Evolutionary conservation across 2,329 filamentous ascomycete species (phyloP).

Genomic region (Davidsoniella neocaledoniae): DNA sequence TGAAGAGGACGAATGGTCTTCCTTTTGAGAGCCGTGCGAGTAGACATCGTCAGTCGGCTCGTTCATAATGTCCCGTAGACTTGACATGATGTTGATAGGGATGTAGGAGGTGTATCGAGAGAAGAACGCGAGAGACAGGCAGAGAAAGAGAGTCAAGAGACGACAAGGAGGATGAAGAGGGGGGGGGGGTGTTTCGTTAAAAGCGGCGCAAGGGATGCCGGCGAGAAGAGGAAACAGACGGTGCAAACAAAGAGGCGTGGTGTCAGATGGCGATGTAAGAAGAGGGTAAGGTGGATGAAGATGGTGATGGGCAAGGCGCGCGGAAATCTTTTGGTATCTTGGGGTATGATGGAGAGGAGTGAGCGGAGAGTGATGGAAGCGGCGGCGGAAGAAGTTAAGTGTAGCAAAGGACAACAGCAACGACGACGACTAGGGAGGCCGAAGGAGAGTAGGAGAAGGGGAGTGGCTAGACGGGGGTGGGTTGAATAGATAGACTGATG

Average conservation of each 20-base stretch:
- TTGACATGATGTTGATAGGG: constrained; percentile 7
- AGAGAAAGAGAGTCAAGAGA: neutral
- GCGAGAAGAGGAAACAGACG: neutral
- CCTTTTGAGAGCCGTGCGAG: constrained; percentile 8
- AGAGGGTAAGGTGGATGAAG: no score
- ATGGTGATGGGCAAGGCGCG: no score
- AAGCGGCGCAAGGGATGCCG: neutral
- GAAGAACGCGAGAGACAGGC: constrained; percentile 1
- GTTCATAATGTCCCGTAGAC: constrained; percentile 13
- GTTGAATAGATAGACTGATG: no score
- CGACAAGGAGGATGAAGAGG: neutral
- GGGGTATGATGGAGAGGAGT: no score
- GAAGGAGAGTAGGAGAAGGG: no score
- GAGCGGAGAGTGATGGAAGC: no score
- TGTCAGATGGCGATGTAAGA: neutral
- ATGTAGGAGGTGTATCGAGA: neutral
- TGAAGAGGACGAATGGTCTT: constrained; percentile 7
- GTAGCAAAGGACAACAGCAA: constrained; percentile 1
- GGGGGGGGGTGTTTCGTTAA: neutral
- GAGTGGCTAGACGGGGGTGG: no score
- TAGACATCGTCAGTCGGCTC: constrained; percentile 4
- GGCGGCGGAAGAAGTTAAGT: neutral
- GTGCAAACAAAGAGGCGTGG: neutral
- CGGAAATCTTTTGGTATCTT: no score
- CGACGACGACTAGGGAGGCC: neutral